A percentile compares a stretch with the other conserved stretches of the same genome.
Conservation (phyloP, 2,329 filamentous ascomycete species). For the Beauveria scarabaeidicola region DNA sequence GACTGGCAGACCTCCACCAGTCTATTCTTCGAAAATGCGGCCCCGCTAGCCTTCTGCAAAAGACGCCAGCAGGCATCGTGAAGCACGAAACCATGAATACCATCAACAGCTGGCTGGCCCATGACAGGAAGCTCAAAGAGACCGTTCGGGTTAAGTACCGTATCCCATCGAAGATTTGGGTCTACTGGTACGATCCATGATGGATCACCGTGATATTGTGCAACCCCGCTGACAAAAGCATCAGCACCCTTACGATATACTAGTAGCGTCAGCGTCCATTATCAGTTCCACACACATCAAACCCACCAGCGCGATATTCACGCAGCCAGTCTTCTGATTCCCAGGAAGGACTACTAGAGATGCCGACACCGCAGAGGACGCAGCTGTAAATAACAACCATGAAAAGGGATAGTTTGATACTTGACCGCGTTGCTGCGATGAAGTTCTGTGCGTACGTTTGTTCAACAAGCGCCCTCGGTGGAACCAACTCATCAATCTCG, state of each 20-base stretch:
- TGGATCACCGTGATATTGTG: not conserved
- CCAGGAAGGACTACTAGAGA: not conserved
- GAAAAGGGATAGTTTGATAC: too few species aligned
- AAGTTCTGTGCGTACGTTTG: too few species aligned
- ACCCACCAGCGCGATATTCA: not conserved
- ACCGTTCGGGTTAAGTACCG: not conserved
- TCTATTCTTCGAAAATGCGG: not conserved
- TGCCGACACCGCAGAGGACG: not conserved
- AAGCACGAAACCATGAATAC: not conserved
- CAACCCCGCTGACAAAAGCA: not conserved
- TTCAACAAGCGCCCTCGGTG: too few species aligned
- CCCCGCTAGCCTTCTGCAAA: not conserved
- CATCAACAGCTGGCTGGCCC: not conserved
- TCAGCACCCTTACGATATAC: not conserved
- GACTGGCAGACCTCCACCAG: not conserved
- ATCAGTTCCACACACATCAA: not conserved
- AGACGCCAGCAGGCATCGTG: not conserved
- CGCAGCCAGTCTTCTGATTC: not conserved
- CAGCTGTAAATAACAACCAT: not conserved
- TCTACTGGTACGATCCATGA: not conserved
- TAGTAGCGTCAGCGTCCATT: not conserved
- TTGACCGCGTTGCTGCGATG: too few species aligned
- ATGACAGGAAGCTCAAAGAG: not conserved
- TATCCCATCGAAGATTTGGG: not conserved
- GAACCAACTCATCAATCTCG: too few species aligned